These are phyloP conservation scores for Geotrichum phurueaensis DNA, from an alignment of 1,139 yeast genomes.

Conservation along the genomic window DNA sequence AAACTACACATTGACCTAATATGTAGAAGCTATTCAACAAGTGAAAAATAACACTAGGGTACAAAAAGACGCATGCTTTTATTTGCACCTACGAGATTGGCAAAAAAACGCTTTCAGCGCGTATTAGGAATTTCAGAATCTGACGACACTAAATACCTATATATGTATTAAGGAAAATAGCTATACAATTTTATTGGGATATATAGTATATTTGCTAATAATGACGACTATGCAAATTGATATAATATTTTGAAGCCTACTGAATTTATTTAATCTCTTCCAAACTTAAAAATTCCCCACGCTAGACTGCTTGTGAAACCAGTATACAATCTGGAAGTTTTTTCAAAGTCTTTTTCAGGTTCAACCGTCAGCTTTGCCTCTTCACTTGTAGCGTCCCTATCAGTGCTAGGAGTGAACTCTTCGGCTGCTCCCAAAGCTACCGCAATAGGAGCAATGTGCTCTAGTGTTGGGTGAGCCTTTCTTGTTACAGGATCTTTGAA, in stretches of 20 bases:
- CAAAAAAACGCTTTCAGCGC: too few relatives aligned
- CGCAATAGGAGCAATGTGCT: constrained; percentile 17
- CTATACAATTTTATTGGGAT: too few relatives aligned
- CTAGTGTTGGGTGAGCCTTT: constrained; percentile 15
- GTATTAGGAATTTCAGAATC: too few relatives aligned
- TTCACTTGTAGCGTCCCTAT: neutral
- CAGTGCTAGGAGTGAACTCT: neutral
- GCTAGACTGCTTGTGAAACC: constrained; percentile 8
- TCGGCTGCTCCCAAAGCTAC: constrained; percentile 13
- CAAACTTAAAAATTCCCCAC: constrained; percentile 17
- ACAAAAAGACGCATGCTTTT: too few relatives aligned
- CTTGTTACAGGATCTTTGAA: constrained; percentile 7
- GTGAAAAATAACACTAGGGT: too few relatives aligned
- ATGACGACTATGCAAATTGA: too few relatives aligned
- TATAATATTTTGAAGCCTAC: neutral
- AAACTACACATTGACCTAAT: too few relatives aligned
- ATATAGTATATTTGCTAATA: too few relatives aligned
- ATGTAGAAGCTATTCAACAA: too few relatives aligned
- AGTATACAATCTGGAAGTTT: constrained; percentile 6
- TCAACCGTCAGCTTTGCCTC: neutral
- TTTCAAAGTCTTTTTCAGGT: constrained; percentile 6
- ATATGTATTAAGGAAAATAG: too few relatives aligned
- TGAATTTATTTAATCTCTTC: constrained; percentile 1
- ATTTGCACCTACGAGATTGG: too few relatives aligned
- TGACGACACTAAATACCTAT: too few relatives aligned